Evolutionary conservation across 176 grass and related monocot genomes (phyloP).

Genomic region (Oryza rufipogon): DNA sequence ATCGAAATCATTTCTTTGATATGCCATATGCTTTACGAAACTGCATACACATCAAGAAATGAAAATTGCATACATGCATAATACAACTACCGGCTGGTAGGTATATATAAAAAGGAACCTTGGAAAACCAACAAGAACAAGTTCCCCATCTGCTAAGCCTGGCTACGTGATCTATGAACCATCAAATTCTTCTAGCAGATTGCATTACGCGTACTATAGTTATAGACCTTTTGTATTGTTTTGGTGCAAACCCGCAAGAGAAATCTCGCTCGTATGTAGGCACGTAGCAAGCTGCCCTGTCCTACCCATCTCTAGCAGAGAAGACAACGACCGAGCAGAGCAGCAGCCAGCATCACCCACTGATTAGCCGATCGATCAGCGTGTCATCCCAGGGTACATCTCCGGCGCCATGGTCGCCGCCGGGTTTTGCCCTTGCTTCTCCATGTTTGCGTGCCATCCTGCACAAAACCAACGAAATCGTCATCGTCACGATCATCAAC

Average conservation of each 20-base stretch:
- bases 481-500: too few species aligned
- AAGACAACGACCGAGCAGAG: not conserved
- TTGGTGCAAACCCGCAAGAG: too few species aligned
- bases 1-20: too few species aligned
- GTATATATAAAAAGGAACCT: too few species aligned
- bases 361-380: not conserved
- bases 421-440: slow-evolving; percentile 41
- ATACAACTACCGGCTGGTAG: too few species aligned
- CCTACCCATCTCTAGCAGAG: too few species aligned
- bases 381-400: slow-evolving; percentile 47
- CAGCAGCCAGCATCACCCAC: too few species aligned
- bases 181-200: not conserved
- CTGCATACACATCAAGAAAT: too few species aligned
- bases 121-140: not conserved
- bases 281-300: not conserved
- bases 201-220: not conserved
- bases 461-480: not conserved
- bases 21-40: too few species aligned
- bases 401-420: slow-evolving; percentile 50
- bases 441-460: slow-evolving; percentile 64
- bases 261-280: not conserved
- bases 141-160: not conserved
- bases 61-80: too few species aligned
- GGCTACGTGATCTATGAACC: not conserved
- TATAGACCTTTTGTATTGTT: not conserved